phyloP scores from a whole-genome alignment of 2,329 filamentous ascomycete species.

The Xylariomycetidae sp. region DNA sequence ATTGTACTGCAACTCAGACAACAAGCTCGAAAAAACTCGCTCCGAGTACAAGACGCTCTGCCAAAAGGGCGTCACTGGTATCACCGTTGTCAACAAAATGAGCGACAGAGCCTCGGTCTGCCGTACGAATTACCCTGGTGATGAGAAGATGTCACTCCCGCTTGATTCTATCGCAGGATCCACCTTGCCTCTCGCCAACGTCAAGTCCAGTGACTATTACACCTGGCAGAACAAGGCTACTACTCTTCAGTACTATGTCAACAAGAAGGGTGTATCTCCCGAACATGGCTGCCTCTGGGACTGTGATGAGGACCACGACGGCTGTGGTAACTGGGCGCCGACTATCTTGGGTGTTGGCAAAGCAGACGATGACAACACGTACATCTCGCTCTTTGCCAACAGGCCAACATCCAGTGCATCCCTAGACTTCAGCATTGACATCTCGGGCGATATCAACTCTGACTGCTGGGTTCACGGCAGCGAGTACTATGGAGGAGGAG shows the following conservation, averaged over 20 bases:
- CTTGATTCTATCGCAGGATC: constrained; percentile 57
- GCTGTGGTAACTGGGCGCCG: constrained; percentile 80
- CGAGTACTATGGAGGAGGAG: constrained; percentile 48
- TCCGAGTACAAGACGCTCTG: constrained; percentile 65
- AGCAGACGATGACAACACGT: constrained; percentile 60
- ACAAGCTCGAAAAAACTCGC: constrained; percentile 76
- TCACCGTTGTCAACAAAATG: constrained; percentile 74
- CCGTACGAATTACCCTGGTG: constrained; percentile 94
- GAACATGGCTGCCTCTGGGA: constrained; percentile 74
- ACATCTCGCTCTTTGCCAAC: constrained; percentile 83
- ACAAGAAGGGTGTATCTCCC: constrained; percentile 66
- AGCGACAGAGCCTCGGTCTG: constrained; percentile 66
- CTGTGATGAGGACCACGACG: constrained; percentile 41
- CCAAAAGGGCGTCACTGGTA: constrained; percentile 62
- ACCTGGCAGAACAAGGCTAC: constrained; percentile 69
- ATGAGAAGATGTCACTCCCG: constrained; percentile 82
- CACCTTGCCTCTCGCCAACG: constrained; percentile 66
- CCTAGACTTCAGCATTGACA: constrained; percentile 76
- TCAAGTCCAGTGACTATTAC: constrained; percentile 69
- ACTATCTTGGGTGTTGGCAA: constrained; percentile 79
- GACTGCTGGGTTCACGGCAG: constrained; percentile 64
- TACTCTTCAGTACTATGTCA: constrained; percentile 95
- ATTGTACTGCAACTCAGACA: constrained; percentile 68
- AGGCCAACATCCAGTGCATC: constrained; percentile 63
- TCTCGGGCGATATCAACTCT: constrained; percentile 58